phyloP scores from a whole-genome alignment of 1,284 basidiomycete species.

The Tylopilus sp. region DNA sequence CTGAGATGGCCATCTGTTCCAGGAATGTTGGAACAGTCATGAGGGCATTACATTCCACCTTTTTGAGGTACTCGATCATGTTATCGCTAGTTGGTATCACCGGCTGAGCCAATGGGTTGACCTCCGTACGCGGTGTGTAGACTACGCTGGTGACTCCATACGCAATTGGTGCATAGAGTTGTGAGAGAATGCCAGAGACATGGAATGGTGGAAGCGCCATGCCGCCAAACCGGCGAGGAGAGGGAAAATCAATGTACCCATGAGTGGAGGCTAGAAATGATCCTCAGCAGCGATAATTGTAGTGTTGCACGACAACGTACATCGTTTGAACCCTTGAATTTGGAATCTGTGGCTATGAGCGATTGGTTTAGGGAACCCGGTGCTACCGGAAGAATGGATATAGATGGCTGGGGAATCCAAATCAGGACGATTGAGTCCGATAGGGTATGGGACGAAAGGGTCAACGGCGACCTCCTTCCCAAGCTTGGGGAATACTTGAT shows the following conservation, averaged over 20 bases:
- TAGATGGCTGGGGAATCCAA: constrained; percentile 39
- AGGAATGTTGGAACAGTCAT: constrained; percentile 37
- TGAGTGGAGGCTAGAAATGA: constrained; percentile 10
- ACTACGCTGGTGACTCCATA: constrained; percentile 18
- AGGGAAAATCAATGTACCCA: neutral
- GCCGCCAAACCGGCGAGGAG: constrained; percentile 30
- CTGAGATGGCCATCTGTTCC: constrained; percentile 28
- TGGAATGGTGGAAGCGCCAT: constrained; percentile 44
- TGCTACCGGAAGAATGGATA: constrained; percentile 52
- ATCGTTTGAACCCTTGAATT: constrained; percentile 35
- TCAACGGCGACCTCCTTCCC: constrained; percentile 40
- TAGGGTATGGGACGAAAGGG: constrained; percentile 42
- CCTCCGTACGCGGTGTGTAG: constrained; percentile 26
- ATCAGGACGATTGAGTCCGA: constrained; percentile 20
- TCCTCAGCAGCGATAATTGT: neutral
- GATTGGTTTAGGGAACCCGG: constrained; percentile 50
- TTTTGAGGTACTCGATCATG: constrained; percentile 21
- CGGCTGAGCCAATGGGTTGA: constrained; percentile 20
- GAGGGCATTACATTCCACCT: constrained; percentile 12
- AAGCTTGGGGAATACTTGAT: constrained; percentile 44
- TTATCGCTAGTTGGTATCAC: constrained; percentile 31
- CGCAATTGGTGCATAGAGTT: constrained; percentile 30
- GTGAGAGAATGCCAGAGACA: constrained; percentile 26
- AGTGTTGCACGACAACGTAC: constrained; percentile 20
- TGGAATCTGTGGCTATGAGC: constrained; percentile 35